A percentile compares a stretch with the other conserved stretches of the same genome.
Evolutionary conservation across 2,329 filamentous ascomycete genomes (phyloP).

Genomic region (Phaeosphaeriaceae sp.): DNA sequence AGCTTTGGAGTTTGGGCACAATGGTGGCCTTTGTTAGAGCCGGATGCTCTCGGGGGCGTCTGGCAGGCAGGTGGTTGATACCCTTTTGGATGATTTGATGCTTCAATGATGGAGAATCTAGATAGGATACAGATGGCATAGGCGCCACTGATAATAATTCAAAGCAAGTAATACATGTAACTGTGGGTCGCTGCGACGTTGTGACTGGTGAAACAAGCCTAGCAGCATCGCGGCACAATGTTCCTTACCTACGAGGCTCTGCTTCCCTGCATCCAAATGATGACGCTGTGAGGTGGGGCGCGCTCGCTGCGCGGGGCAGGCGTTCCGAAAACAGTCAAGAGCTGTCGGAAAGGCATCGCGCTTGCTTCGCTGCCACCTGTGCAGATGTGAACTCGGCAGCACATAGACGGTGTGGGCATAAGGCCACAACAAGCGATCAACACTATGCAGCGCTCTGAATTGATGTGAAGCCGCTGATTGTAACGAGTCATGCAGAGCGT

Average conservation of each 20-base stretch:
- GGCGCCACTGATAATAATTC: not conserved
- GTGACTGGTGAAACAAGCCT: not conserved
- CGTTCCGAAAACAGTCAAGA: not conserved
- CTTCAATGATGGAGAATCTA: not conserved
- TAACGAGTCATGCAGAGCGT: not conserved
- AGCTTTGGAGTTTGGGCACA: constrained; percentile 4
- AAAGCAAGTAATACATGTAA: not conserved
- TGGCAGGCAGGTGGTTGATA: constrained; percentile 5
- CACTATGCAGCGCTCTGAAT: too few species aligned
- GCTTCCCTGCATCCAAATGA: constrained; percentile 7
- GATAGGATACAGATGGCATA: not conserved
- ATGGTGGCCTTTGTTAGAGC: constrained; percentile 8
- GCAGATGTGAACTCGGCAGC: not conserved
- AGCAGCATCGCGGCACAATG: not conserved
- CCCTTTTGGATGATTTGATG: constrained; percentile 8
- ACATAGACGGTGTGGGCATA: too few species aligned
- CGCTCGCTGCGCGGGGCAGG: not conserved
- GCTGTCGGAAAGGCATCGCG: not conserved
- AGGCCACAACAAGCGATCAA: too few species aligned
- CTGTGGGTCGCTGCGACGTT: not conserved
- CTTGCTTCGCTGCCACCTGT: not conserved
- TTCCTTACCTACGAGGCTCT: not conserved
- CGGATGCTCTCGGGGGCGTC: constrained; percentile 15
- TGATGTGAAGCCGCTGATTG: too few species aligned
- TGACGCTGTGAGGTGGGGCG: not conserved